Evolutionary conservation across 164 flowering plant species (phyloP), one percentile per base, ranked within the genome.

Genomic region (Piper longum): DNA sequence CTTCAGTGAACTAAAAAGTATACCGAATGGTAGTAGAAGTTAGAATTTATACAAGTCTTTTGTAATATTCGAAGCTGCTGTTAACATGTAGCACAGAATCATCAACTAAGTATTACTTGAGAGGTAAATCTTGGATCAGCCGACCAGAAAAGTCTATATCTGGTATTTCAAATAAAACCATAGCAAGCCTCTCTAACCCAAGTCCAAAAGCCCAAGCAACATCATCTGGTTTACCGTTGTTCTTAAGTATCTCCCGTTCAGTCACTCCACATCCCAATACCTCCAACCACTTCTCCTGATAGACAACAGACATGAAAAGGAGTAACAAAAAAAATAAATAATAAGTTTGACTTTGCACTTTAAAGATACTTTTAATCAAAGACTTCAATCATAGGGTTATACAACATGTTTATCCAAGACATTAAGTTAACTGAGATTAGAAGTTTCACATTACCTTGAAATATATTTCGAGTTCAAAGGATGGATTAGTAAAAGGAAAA

Each of bases 181-280:
- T 93, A n/a, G 99, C 98, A 41, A 93, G 80, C 64, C 99, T 80
- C 79, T 93, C 99, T 69, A 93, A 69, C 54, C 97, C 97, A 69
- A 90, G 96, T 40, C 99, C 97, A 82, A 91, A 95, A 58, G 97
- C 97, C 97, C 97, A 91, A 58, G 97, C 96, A 72, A 85, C 91
- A 79, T 86, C 83, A 75, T 84, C 65, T 26, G 58, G 51, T 73
- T 70, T 85, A 54, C 91, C 91, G 75, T 74, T 81, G 74, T 82
- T 80, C 70, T 76, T 83, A 63, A 91, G 74, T 69, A 95, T 95
- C 65, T 87, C 91, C 71, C 85, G 88, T 76, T 93, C 97, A 18
- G 80, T 88, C 73, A 93, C 97, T 64, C 99, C 97, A 72, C 99
- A 88, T 42, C 99, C 99, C 80, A 93, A 80, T 68, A 90, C 99